A percentile compares a stretch with the other conserved stretches of the same genome.
These are phyloP conservation scores for Magnaporthiopsis rhizophila DNA, from an alignment of 2,329 filamentous ascomycete species.

Conservation along the genomic window DNA sequence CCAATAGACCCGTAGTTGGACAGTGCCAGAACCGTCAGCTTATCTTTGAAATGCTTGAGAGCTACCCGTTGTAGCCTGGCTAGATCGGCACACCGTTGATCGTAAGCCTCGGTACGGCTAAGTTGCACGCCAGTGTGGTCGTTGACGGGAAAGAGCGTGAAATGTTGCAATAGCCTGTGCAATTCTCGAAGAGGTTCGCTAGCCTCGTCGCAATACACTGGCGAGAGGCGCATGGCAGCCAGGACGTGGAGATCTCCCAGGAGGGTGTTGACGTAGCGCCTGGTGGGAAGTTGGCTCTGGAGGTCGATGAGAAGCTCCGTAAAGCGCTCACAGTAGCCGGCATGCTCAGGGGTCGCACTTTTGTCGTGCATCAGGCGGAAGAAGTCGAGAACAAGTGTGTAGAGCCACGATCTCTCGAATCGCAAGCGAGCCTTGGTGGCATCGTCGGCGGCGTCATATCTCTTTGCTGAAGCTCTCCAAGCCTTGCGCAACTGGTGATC, in stretches of 20 bases:
- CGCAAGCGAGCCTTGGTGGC: conserved; percentile 67
- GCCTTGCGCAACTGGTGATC: conserved; percentile 72
- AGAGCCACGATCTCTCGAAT: conserved; percentile 93
- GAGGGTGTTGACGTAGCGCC: conserved; percentile 86
- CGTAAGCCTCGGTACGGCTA: conserved; percentile 64
- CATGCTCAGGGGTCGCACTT: conserved; percentile 40
- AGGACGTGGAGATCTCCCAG: conserved; percentile 80
- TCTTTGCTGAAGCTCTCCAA: conserved; percentile 80
- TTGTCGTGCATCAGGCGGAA: conserved; percentile 61
- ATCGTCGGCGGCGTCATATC: conserved; percentile 82
- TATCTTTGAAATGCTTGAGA: conserved; percentile 78
- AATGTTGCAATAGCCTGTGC: conserved; percentile 73
- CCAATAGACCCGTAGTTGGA: conserved; percentile 90
- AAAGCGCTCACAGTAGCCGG: conserved; percentile 87
- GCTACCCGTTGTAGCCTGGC: conserved; percentile 72
- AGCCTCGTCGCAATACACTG: conserved; percentile 65
- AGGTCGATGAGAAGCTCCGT: conserved; percentile 84
- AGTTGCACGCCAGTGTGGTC: conserved; percentile 80
- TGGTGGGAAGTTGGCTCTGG: conserved; percentile 86
- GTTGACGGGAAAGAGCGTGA: conserved; percentile 80
- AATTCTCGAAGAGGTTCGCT: conserved; percentile 77
- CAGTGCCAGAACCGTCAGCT: conserved; percentile 81
- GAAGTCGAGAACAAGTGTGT: conserved; percentile 77
- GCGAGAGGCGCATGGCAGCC: conserved; percentile 68
- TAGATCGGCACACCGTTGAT: conserved; percentile 67